Evolutionary conservation across 2,329 filamentous ascomycete genomes (phyloP), one percentile per base, ranked within the genome.

Genomic region (Exophiala sideris): DNA sequence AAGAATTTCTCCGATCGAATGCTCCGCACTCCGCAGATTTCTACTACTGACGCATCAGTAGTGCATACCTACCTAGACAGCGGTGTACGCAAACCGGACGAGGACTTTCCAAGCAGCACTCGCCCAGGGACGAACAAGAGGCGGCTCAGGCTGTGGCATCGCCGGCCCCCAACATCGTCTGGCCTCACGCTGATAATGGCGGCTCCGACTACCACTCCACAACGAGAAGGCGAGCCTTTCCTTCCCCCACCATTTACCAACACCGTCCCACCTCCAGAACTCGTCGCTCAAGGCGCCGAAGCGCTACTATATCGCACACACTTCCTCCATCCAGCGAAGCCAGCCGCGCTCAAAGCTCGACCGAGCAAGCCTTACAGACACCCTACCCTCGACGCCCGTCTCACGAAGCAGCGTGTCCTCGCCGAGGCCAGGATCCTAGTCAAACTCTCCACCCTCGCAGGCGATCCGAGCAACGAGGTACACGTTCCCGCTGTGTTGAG

Each of bases 281-380:
- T 96, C 66, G 83, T 97, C 64, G 86, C 89, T 53, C 94, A 97
- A 79, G 94, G 94, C 73, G 94, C 94, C 68, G 94, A 99, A 82
- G 91, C 89, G 56, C 89, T 92, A 61, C 83, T 99, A 68, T 97
- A 95, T 82, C 86, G 85, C 71, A 92, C 89, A 14, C 85, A 83
- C 51, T 95, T 89, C 74, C 85, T 96, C 50, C 70, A 80, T 1
- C 81, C 88, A 36, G 70, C 77, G 52, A 77, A 82, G 8, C 82
- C 87, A 11, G 88, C 85, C 68, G 89, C 92, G 1, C 83, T 97
- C 59, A 99, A 99, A 76, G 85, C 95, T 78, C 89, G 94, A 0
- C 91, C 92, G 0, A 79, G 85, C 21, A 99, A 99, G 75, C 83
- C 88, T 21, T 99, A 95, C 81, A 84, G 94, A 16, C 94, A 99